phyloP scores from a whole-genome alignment of 805 yeast genomes.

The Clavispora santaluciae region DNA sequence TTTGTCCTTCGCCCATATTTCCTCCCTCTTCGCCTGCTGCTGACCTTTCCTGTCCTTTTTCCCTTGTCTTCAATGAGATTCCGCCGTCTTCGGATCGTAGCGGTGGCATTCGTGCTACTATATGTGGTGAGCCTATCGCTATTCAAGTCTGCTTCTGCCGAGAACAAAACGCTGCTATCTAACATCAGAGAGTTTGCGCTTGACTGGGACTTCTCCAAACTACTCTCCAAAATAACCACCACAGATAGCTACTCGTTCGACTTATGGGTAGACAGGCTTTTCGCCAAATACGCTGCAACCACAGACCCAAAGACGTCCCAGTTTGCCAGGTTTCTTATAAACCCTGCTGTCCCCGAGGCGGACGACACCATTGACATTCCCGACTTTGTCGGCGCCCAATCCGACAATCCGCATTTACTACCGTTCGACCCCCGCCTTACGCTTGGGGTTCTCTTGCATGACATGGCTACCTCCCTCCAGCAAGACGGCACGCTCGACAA shows the following conservation, averaged over 20 bases:
- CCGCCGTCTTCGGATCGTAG: neutral
- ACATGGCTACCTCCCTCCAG: neutral
- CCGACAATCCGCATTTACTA: slow-evolving; percentile 6
- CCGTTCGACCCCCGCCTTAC: slow-evolving; percentile 3
- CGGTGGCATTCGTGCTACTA: neutral
- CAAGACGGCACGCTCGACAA: neutral
- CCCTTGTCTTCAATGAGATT: neutral
- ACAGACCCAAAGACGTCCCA: neutral
- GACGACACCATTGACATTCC: neutral
- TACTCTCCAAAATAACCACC: neutral
- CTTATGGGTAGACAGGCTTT: slow-evolving; percentile 8
- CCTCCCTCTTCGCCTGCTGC: too few relatives aligned
- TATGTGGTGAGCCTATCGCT: neutral
- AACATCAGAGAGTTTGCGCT: neutral
- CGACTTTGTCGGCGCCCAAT: neutral
- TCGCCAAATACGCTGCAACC: slow-evolving; percentile 1
- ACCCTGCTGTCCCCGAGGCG: neutral
- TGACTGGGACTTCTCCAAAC: neutral
- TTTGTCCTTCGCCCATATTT: too few relatives aligned
- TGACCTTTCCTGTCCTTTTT: too few relatives aligned
- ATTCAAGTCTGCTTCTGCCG: neutral
- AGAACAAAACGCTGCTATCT: neutral
- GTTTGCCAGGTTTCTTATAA: slow-evolving; percentile 3
- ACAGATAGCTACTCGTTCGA: slow-evolving; percentile 6
- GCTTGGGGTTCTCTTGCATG: slow-evolving; percentile 1